Conservation (phyloP, 2,329 filamentous ascomycete species). For the Fusarium beomiforme region DNA sequence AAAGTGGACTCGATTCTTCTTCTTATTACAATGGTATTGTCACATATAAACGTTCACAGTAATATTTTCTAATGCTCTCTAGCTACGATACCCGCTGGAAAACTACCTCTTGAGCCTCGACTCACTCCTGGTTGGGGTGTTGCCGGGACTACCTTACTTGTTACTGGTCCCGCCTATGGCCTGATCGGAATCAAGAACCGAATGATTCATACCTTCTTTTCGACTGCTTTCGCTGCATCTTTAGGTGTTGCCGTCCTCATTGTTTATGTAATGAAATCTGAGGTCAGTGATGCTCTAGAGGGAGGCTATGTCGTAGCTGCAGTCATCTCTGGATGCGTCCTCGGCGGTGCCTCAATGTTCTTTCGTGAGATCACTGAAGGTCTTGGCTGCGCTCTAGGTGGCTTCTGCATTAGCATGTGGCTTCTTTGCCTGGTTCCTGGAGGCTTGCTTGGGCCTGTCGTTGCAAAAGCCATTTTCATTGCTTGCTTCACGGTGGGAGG, state of each 20-base stretch:
- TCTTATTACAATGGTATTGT: slow-evolving; percentile 50
- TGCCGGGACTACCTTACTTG: slow-evolving; percentile 78
- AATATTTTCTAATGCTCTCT: slow-evolving; percentile 1
- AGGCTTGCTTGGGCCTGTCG: slow-evolving; percentile 72
- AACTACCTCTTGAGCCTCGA: slow-evolving; percentile 76
- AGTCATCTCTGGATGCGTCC: slow-evolving; percentile 75
- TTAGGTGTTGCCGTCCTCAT: slow-evolving; percentile 84
- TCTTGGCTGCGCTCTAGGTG: slow-evolving; percentile 86
- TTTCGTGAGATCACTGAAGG: slow-evolving; percentile 85
- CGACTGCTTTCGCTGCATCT: slow-evolving; percentile 76
- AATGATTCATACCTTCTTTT: slow-evolving; percentile 83
- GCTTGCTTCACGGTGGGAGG: slow-evolving; percentile 72
- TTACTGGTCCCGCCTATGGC: slow-evolving; percentile 75
- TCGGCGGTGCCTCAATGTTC: slow-evolving; percentile 78
- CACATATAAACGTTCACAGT: background rate
- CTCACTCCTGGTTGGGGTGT: slow-evolving; percentile 86
- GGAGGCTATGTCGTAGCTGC: slow-evolving; percentile 87
- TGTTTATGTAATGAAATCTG: slow-evolving; percentile 86
- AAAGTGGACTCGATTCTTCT: slow-evolving; percentile 42
- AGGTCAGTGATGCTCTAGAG: slow-evolving; percentile 79
- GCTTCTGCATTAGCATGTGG: slow-evolving; percentile 92
- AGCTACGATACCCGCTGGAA: slow-evolving; percentile 59
- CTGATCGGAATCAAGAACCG: slow-evolving; percentile 85
- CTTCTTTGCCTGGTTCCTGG: slow-evolving; percentile 80
- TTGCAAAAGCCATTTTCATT: slow-evolving; percentile 79